Conservation (phyloP, 768 basidiomycete species). For the Rhodotorula kratochvilovae region DNA sequence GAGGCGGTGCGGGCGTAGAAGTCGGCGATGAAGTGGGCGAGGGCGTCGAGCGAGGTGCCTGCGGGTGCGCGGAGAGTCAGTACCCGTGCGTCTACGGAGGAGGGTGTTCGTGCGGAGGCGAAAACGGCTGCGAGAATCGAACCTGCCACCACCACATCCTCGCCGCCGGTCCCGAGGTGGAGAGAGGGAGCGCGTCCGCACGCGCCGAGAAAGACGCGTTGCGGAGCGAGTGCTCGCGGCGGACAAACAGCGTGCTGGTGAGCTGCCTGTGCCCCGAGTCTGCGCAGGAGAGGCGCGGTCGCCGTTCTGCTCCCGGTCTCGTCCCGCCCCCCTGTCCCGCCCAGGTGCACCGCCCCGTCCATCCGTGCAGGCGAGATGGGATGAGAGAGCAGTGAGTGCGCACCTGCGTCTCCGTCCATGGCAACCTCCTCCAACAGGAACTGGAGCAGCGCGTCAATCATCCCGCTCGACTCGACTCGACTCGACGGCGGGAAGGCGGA, state of each 20-base stretch:
- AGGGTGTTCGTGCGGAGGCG: constrained; percentile 10
- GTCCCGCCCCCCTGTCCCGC: too few relatives aligned
- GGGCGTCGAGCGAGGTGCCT: constrained; percentile 71
- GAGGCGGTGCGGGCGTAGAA: constrained; percentile 55
- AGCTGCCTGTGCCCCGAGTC: neutral
- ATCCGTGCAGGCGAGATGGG: too few relatives aligned
- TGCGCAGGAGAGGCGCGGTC: neutral
- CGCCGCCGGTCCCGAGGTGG: neutral
- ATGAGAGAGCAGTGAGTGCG: too few relatives aligned
- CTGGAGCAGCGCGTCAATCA: constrained; percentile 75
- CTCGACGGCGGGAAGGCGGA: too few relatives aligned
- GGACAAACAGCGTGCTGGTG: neutral
- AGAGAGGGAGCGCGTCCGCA: neutral
- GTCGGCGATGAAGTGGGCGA: constrained; percentile 51
- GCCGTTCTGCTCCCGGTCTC: neutral
- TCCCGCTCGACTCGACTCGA: neutral
- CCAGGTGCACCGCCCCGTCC: too few relatives aligned
- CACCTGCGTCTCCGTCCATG: constrained; percentile 85
- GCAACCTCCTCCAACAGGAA: constrained; percentile 80
- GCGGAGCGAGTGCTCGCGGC: neutral
- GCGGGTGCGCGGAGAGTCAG: neutral
- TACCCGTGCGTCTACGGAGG: neutral
- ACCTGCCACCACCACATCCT: constrained; percentile 3
- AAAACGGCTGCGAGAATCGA: constrained; percentile 37
- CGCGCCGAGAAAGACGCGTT: neutral